A percentile compares a stretch with the other conserved stretches of the same genome.
These are phyloP conservation scores for Aristolochia contorta DNA, from an alignment of 164 flowering plant genomes.

Conservation along the genomic window DNA sequence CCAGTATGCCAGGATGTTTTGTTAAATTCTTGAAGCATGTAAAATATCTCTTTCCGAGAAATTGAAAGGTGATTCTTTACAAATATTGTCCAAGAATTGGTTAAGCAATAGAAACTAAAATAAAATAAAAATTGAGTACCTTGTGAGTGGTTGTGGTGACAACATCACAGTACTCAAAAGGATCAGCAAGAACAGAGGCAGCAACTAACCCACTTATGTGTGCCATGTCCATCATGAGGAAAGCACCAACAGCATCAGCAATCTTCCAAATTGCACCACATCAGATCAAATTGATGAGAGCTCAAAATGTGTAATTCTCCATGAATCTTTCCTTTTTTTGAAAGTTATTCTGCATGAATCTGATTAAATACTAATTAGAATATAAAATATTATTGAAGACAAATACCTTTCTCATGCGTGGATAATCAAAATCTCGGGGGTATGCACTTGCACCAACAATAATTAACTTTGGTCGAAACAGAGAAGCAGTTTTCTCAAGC, in stretches of 20 bases:
- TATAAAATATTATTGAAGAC: background rate
- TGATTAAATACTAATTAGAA: background rate
- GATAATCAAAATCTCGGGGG: conserved; percentile 91
- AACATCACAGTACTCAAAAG: conserved; percentile 88
- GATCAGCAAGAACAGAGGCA: conserved; percentile 85
- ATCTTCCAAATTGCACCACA: conserved; percentile 33
- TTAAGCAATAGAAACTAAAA: background rate
- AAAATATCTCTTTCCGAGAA: background rate
- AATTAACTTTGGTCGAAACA: conserved; percentile 85
- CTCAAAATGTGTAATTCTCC: too few relatives aligned
- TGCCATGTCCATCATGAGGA: conserved; percentile 99
- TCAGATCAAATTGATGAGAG: background rate
- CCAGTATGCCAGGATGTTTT: too few relatives aligned
- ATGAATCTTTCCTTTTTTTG: too few relatives aligned
- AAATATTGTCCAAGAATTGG: background rate
- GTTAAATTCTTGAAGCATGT: too few relatives aligned
- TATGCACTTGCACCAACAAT: conserved; percentile 98
- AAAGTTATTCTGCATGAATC: too few relatives aligned
- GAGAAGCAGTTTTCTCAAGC: conserved; percentile 87
- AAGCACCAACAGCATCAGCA: conserved; percentile 87
- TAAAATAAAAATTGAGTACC: conserved; percentile 25
- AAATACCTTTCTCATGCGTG: conserved; percentile 82
- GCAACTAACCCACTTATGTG: conserved; percentile 94
- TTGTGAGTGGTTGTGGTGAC: conserved; percentile 97
- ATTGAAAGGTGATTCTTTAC: background rate